These are phyloP conservation scores for Pinguiococcus pyrenoidosus DNA, from an alignment of 108 stramenopile species.

Conservation along the genomic window DNA sequence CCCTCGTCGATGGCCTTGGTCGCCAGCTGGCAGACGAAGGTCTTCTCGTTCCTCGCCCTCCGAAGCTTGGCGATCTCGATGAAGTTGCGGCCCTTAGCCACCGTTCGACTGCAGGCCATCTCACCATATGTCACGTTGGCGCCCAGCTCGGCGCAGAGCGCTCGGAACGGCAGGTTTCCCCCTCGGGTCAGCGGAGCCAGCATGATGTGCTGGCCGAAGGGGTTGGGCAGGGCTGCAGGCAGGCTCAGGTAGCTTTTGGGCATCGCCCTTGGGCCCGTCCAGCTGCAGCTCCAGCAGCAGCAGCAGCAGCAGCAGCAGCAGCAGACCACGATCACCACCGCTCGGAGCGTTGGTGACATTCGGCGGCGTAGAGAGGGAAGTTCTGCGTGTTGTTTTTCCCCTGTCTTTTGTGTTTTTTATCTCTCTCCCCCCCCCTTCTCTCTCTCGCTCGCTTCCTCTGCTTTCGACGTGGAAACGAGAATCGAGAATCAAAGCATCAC, in stretches of 20 bases:
- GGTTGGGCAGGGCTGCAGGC: too few relatives aligned
- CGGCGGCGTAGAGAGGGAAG: too few relatives aligned
- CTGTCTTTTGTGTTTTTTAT: too few relatives aligned
- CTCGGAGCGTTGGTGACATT: too few relatives aligned
- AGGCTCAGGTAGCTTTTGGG: background rate
- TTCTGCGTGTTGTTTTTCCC: too few relatives aligned
- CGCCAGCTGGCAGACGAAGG: slow-evolving; percentile 36
- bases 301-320: background rate
- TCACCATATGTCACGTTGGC: slow-evolving; percentile 26
- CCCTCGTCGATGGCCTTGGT: slow-evolving; percentile 36
- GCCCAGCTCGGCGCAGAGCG: slow-evolving; percentile 35
- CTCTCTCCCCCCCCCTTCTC: too few relatives aligned
- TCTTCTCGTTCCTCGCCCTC: slow-evolving; percentile 10
- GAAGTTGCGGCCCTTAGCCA: slow-evolving; percentile 18
- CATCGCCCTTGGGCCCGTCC: background rate
- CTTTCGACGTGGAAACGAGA: too few relatives aligned
- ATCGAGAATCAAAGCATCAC: too few relatives aligned
- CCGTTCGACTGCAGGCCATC: slow-evolving; percentile 31
- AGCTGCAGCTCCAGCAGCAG: background rate
- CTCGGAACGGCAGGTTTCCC: background rate
- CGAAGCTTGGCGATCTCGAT: slow-evolving; percentile 29
- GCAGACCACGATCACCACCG: too few relatives aligned
- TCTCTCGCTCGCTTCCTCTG: too few relatives aligned
- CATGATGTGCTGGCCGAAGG: background rate
- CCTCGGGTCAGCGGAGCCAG: slow-evolving; percentile 4